Evolutionary conservation across 2,329 filamentous ascomycete genomes (phyloP).

Genomic region (Pseudopithomyces maydicus): DNA sequence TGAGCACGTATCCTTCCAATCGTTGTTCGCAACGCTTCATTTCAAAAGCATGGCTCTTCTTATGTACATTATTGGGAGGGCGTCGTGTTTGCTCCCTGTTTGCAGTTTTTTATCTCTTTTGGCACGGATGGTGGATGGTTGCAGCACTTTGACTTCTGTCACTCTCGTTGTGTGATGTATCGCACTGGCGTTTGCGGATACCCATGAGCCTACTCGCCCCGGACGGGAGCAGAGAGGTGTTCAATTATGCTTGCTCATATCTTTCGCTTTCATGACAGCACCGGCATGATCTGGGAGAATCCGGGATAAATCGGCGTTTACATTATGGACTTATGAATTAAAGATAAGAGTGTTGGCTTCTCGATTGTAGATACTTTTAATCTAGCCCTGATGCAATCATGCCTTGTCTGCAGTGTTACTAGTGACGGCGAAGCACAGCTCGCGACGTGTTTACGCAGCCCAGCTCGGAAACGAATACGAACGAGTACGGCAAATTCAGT

Average conservation of each 20-base stretch:
- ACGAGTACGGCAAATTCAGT: neutral
- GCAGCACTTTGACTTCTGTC: neutral
- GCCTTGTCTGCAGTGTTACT: neutral
- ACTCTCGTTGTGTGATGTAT: slow-evolving; percentile 6
- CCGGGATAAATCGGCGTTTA: slow-evolving; percentile 2
- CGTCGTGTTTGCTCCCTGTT: slow-evolving; percentile 1
- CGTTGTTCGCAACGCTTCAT: slow-evolving; percentile 1
- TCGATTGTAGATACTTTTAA: slow-evolving; percentile 16
- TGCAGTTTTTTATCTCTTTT: neutral
- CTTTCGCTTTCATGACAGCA: slow-evolving; percentile 2
- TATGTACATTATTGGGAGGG: slow-evolving; percentile 5
- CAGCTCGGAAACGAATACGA: slow-evolving; percentile 2
- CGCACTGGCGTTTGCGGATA: slow-evolving; percentile 14
- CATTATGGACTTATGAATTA: neutral
- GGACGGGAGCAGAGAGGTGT: slow-evolving; percentile 3
- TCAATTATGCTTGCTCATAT: slow-evolving; percentile 4
- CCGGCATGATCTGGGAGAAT: neutral
- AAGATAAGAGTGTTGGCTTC: slow-evolving; percentile 6
- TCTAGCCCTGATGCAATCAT: neutral
- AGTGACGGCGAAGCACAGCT: neutral
- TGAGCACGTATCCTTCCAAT: neutral
- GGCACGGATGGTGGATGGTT: slow-evolving; percentile 1
- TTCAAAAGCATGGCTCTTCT: slow-evolving; percentile 11
- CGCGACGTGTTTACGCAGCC: neutral
- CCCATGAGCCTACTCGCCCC: slow-evolving; percentile 9